A percentile compares a stretch with the other conserved stretches of the same genome.
Conservation (phyloP, 2,329 filamentous ascomycete species). For the Botrytis tulipae region DNA sequence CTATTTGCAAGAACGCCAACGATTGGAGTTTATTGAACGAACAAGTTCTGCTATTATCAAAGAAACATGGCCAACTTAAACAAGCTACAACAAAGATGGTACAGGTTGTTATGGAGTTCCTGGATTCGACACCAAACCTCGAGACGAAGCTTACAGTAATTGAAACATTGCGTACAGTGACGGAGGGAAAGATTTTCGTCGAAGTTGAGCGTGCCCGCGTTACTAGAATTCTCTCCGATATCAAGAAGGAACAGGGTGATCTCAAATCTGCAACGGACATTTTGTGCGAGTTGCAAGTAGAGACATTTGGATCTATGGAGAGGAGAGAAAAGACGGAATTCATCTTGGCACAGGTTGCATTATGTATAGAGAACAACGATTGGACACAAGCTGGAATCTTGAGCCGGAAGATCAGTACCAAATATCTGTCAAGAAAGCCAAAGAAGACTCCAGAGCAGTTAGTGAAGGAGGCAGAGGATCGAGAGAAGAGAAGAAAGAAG, state of each 20-base stretch:
- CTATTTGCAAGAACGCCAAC: conserved; percentile 86
- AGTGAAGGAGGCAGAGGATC: conserved; percentile 85
- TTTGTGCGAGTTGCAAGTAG: conserved; percentile 94
- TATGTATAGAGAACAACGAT: conserved; percentile 93
- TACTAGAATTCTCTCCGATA: conserved; percentile 91
- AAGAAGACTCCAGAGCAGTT: conserved; percentile 88
- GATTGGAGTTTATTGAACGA: conserved; percentile 97
- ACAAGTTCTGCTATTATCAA: conserved; percentile 91
- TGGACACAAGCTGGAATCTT: conserved; percentile 96
- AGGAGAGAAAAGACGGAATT: conserved; percentile 98
- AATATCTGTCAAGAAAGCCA: conserved; percentile 83
- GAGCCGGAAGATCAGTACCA: conserved; percentile 93
- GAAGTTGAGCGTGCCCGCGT: conserved; percentile 96
- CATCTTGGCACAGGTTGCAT: conserved; percentile 87
- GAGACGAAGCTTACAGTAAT: conserved; percentile 92
- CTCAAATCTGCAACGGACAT: conserved; percentile 87
- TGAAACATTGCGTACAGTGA: conserved; percentile 92
- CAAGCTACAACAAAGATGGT: conserved; percentile 99
- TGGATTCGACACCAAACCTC: conserved; percentile 79
- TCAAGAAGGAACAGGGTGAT: conserved; percentile 95
- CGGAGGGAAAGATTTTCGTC: conserved; percentile 99
- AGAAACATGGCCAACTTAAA: conserved; percentile 99
- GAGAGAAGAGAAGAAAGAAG: conserved; percentile 79
- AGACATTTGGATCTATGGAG: conserved; percentile 98
- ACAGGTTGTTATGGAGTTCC: conserved; percentile 88